Evolutionary conservation across 345 rosid species (phyloP), one percentile per base, ranked within the genome.

Genomic region (Camelina sativa): DNA sequence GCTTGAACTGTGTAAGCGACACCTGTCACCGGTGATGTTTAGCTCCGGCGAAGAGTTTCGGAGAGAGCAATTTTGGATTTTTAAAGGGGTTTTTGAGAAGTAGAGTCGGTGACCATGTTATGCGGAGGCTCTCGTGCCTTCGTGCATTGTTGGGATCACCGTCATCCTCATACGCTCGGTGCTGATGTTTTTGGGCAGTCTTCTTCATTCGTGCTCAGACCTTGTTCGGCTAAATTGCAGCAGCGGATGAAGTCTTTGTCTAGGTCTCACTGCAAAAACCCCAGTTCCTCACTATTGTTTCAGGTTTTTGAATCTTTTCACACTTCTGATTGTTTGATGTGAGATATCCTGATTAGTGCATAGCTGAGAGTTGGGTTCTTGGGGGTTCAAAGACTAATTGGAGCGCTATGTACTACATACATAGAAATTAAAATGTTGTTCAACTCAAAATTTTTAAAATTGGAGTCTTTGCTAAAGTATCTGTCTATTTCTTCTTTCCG

Each of bases 41-140:
- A 58, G 57, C 74, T 46, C 74, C 74, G 58, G 58, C 58, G 47
- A 58, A 58, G 34, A 58, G 57, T 46, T 20, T 58, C 35, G 20
- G 46, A 25, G 46, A 25, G 47, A 20, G 25, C n/a, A 22, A 59
- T 10, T 12, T 56, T 19, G 41, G 1, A 0, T 6, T n/a, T 1
- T 6, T 25, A 10, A 1, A 38, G 4, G 35, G 15, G 15, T n/a
- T 9, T 43, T 56, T 57, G 35, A 41, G 74, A 47, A 70, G 10
- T 70, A 3, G 23, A 59, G 46, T 46, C 23, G 1, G 78, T 20
- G n/a, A 65, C 72, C 10, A 85, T 91, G 93, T 65, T 84, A 81
- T 76, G 85, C 62, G 82, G 93, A 62, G 87, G 91, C 69, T 86
- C 76, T 79, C 85, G 90, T 69, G 80, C 85, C 67, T 84, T 87